Conservation (phyloP, 2,329 filamentous ascomycete species). For the Hymenoscyphus linearis region DNA sequence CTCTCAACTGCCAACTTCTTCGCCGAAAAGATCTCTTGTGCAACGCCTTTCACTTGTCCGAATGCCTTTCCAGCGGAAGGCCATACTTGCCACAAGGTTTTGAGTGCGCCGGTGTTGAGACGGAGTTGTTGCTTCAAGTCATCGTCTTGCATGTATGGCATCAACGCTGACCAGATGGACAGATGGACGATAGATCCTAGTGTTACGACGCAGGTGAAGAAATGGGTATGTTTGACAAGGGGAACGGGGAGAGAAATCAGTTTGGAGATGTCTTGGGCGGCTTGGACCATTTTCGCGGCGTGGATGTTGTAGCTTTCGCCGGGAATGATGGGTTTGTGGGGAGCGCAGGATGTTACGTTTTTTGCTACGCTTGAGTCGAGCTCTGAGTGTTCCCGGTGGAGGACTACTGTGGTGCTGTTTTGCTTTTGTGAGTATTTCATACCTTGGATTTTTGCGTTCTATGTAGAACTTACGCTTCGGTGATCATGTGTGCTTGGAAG, state of each 20-base stretch:
- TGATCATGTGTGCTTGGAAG: slow-evolving; percentile 84
- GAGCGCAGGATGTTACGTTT: slow-evolving; percentile 42
- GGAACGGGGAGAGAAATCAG: slow-evolving; percentile 68
- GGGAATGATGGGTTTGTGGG: slow-evolving; percentile 53
- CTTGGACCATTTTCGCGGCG: slow-evolving; percentile 72
- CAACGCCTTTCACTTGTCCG: slow-evolving; percentile 68
- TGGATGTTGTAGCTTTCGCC: slow-evolving; percentile 41
- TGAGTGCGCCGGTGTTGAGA: slow-evolving; percentile 51
- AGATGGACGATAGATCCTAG: slow-evolving; percentile 75
- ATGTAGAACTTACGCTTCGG: slow-evolving; percentile 35
- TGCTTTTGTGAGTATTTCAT: background rate
- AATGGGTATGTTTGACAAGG: slow-evolving; percentile 69
- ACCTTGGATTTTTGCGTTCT: background rate
- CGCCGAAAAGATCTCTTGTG: slow-evolving; percentile 57
- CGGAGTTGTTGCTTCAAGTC: slow-evolving; percentile 68
- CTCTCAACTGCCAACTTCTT: slow-evolving; percentile 29
- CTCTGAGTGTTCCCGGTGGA: slow-evolving; percentile 74
- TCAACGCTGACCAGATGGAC: slow-evolving; percentile 63
- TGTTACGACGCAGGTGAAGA: slow-evolving; percentile 74
- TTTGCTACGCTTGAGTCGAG: slow-evolving; percentile 42
- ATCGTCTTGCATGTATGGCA: slow-evolving; percentile 58
- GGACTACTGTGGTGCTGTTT: slow-evolving; percentile 57
- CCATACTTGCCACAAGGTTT: slow-evolving; percentile 18
- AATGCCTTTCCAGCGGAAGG: slow-evolving; percentile 53
- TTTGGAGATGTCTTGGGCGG: slow-evolving; percentile 70